phyloP scores from a whole-genome alignment of 1,284 basidiomycete species.

The Irpex rosettiformis region DNA sequence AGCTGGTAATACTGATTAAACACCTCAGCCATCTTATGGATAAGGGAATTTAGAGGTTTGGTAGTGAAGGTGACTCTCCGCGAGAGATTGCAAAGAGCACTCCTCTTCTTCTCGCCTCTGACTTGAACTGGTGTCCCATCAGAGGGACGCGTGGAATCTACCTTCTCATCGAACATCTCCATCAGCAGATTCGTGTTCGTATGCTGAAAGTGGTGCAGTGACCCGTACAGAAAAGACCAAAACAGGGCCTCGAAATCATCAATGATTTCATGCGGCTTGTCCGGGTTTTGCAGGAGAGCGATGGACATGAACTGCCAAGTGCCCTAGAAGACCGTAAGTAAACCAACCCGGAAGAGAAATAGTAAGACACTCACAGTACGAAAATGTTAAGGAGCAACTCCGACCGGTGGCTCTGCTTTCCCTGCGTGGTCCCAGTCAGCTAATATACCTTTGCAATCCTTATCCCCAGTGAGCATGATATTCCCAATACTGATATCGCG shows the following conservation, averaged over 20 bases:
- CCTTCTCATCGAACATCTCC: no score
- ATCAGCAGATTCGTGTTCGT: no score
- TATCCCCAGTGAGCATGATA: neutral
- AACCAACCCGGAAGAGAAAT: neutral
- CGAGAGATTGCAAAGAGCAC: no score
- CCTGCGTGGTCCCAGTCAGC: neutral
- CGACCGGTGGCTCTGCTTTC: neutral
- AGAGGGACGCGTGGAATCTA: no score
- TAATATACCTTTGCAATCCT: neutral
- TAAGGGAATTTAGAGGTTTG: no score
- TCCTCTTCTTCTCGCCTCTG: no score
- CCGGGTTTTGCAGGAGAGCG: neutral
- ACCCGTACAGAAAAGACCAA: neutral
- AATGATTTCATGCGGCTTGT: neutral
- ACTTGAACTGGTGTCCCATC: no score
- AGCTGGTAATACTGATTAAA: no score
- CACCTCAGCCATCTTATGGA: no score
- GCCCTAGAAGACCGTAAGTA: neutral
- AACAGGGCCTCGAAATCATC: conserved; percentile 2
- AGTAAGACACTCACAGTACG: neutral
- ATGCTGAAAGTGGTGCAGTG: neutral
- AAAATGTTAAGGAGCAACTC: neutral
- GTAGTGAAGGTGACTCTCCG: no score
- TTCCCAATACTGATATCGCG: neutral
- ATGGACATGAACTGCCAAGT: neutral